Evolutionary conservation across 306 rosid species (phyloP).

Genomic region (Medicago arabica): DNA sequence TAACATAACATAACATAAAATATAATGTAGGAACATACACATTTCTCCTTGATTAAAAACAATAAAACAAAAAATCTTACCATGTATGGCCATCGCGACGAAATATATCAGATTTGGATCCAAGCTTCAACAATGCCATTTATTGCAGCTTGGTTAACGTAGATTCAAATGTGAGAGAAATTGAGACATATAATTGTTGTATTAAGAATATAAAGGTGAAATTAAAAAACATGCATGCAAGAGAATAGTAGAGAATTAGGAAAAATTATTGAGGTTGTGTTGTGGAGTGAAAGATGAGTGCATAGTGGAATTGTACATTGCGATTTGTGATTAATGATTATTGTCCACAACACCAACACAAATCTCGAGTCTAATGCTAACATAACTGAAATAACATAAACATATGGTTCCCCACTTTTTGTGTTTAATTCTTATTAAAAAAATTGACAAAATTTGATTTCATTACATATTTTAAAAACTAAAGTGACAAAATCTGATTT

Average conservation of each 20-base stretch:
- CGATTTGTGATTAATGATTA: constrained; percentile 34
- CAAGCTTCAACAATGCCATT: constrained; percentile 78
- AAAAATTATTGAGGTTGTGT: constrained; percentile 5
- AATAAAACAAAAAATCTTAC: constrained; percentile 33
- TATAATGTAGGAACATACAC: not conserved
- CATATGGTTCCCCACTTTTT: constrained; percentile 38
- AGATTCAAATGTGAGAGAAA: not conserved
- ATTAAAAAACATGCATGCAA: constrained; percentile 19
- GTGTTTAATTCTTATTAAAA: not conserved
- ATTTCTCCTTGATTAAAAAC: not conserved
- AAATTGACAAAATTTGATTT: not conserved
- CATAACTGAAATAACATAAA: constrained; percentile 53
- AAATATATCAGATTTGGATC: constrained; percentile 75
- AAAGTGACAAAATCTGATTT: too few relatives aligned
- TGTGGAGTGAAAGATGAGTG: constrained; percentile 17
- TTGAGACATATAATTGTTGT: not conserved
- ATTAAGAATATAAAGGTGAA: not conserved
- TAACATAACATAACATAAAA: not conserved
- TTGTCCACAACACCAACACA: constrained; percentile 35
- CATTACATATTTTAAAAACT: not conserved
- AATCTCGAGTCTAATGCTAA: constrained; percentile 66
- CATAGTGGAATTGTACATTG: constrained; percentile 15
- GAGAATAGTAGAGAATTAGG: not conserved
- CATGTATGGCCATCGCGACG: constrained; percentile 75
- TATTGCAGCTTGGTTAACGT: not conserved